phyloP scores from a whole-genome alignment of 805 yeast species.

The Saccharomycopsis lassenensis region DNA sequence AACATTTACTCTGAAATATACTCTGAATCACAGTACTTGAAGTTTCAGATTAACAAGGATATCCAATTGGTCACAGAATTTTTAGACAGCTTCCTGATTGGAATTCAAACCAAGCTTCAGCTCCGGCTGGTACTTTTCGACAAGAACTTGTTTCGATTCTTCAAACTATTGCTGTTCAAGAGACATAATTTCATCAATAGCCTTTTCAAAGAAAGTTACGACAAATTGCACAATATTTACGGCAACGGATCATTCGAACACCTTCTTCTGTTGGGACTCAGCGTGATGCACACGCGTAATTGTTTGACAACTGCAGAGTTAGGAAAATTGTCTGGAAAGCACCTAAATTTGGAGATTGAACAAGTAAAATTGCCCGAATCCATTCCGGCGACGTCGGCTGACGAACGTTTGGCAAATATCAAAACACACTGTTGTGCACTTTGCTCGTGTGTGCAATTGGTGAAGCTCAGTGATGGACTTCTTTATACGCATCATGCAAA shows the following conservation, averaged over 20 bases:
- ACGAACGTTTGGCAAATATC: conserved; percentile 6
- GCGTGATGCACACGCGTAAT: conserved; percentile 14
- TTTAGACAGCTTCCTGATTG: conserved; percentile 7
- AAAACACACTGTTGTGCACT: conserved; percentile 15
- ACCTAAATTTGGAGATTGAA: conserved; percentile 1
- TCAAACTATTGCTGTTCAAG: conserved; percentile 12
- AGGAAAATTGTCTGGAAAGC: conserved; percentile 2
- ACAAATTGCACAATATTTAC: conserved; percentile 8
- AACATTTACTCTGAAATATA: conserved; percentile 9
- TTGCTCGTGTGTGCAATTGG: conserved; percentile 16
- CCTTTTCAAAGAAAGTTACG: conserved; percentile 6
- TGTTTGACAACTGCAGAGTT: conserved; percentile 13
- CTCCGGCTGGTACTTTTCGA: too few relatives aligned
- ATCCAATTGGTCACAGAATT: conserved; percentile 9
- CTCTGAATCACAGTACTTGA: conserved; percentile 4
- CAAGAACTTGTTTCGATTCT: conserved; percentile 9
- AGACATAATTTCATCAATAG: conserved; percentile 15
- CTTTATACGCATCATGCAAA: conserved; percentile 16
- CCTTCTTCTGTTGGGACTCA: conserved; percentile 15
- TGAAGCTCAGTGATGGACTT: conserved; percentile 8
- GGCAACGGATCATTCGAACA: conserved; percentile 7
- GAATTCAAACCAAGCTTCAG: too few relatives aligned
- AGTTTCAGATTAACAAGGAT: conserved; percentile 5
- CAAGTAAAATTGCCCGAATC: neutral
- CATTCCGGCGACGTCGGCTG: neutral